Evolutionary conservation across 2,329 filamentous ascomycete genomes (phyloP).

Genomic region (Colletotrichum higginsianum): DNA sequence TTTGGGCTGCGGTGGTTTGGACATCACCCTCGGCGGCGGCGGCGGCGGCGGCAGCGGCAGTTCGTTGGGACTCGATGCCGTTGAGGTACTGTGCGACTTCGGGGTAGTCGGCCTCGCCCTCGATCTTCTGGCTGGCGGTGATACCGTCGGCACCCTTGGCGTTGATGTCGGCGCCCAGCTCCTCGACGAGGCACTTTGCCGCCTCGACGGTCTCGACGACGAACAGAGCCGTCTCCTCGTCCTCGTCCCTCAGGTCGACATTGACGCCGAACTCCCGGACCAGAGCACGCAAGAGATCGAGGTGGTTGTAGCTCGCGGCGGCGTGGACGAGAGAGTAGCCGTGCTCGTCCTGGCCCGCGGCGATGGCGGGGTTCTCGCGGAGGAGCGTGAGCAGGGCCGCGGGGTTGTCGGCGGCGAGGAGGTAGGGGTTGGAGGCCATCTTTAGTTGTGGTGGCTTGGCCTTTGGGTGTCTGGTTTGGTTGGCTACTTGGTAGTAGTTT

Average conservation of each 20-base stretch:
- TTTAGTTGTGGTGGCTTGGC: background rate
- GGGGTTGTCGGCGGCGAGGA: slow-evolving; percentile 87
- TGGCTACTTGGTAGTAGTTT: background rate
- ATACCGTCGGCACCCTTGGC: slow-evolving; percentile 81
- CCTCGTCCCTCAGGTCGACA: slow-evolving; percentile 88
- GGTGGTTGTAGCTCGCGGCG: slow-evolving; percentile 91
- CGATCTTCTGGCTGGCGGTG: slow-evolving; percentile 86
- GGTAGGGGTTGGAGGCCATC: slow-evolving; percentile 75
- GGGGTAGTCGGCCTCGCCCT: slow-evolving; percentile 83
- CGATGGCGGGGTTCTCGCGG: slow-evolving; percentile 80
- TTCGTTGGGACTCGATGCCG: slow-evolving; percentile 50
- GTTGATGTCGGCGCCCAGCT: slow-evolving; percentile 79
- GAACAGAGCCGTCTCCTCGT: slow-evolving; percentile 94
- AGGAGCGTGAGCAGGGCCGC: slow-evolving; percentile 81
- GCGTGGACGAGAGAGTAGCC: slow-evolving; percentile 97
- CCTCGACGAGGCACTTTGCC: slow-evolving; percentile 85
- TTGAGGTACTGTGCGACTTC: slow-evolving; percentile 81
- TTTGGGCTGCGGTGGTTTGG: background rate
- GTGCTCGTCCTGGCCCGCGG: slow-evolving; percentile 86
- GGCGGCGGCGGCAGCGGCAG: slow-evolving; percentile 47
- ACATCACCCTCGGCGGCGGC: slow-evolving; percentile 51
- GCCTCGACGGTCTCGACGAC: slow-evolving; percentile 87
- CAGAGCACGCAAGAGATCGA: slow-evolving; percentile 82
- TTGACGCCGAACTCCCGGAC: slow-evolving; percentile 83
- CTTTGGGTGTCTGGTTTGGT: background rate